Base-by-base conservation (phyloP, 2,329 filamentous ascomycete species). In the Onygena corvina region DNA sequence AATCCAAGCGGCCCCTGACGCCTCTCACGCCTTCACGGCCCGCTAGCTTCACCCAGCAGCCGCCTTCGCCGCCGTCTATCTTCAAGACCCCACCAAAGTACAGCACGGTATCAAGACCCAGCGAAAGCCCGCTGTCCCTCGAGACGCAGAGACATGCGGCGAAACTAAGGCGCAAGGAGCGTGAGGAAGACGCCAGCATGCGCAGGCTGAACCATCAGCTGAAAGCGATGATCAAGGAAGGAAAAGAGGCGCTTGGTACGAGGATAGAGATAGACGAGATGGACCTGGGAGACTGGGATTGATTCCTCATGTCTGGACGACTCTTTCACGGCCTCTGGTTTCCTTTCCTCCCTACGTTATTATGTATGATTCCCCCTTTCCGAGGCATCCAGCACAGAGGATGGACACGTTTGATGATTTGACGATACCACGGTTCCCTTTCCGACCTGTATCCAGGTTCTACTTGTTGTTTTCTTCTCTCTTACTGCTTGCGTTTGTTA, bases 151-250 rank as follows among this genome's bases (percentile, higher is more conserved):
- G 77, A 38, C 78, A 89, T 50, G 81, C 86, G 4, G 80, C 81
- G n/a, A 76, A 79, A 60, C 77, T 83, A 56, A 73, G 80, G 20
- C 77, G 79, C 46, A 84, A 85, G 51, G 87, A 94, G 58, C 74
- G 80, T 40, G 82, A 89, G 57, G 77, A 85, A 5, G 88, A 96
- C 57, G 79, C 81, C 36, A 81, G 83, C 47, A 83, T 96, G 57
- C 80, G 80, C 45, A 78, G 83, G 21, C 80, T 96, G 66, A 93
- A 92, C 61, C 75, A 79, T 44, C 80, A 84, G 58, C 70, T 96
- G 44, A 79, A 84, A 60, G 84, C 82, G 29, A 87, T 98, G 84
- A 93, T 98, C 49, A 76, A 81, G 1, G 83, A 96, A 65, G 92
- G 89, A 0, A 83, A 83, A 58, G 84, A 92, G 64, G 92, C 92